Percentiles rank a stretch among this genome's conserved stretches.
phyloP scores from a whole-genome alignment of 2,329 filamentous ascomycete genomes.

The Blastomyces percursus region DNA sequence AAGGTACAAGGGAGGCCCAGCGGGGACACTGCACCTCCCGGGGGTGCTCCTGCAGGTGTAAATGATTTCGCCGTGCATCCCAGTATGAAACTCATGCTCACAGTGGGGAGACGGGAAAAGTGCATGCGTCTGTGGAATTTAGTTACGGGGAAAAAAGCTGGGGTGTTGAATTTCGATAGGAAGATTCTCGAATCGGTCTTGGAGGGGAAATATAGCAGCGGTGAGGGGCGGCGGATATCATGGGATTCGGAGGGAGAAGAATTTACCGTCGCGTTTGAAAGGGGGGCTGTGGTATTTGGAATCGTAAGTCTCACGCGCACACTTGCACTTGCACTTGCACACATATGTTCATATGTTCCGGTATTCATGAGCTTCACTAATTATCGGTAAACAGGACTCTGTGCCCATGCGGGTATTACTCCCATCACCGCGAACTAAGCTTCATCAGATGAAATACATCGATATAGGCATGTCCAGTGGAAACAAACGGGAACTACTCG shows the following conservation, averaged over 20 bases:
- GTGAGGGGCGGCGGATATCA: conserved; percentile 69
- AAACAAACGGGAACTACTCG: conserved; percentile 49
- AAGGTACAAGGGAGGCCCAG: conserved; percentile 70
- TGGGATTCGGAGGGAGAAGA: conserved; percentile 72
- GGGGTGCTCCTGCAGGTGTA: conserved; percentile 72
- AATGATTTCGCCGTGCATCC: conserved; percentile 95
- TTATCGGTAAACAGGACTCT: conserved; percentile 47
- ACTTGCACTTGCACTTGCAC: not conserved
- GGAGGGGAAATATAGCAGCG: conserved; percentile 63
- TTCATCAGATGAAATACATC: conserved; percentile 73
- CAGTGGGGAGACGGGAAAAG: conserved; percentile 76
- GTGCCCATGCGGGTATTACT: conserved; percentile 64
- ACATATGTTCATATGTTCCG: not conserved
- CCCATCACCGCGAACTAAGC: conserved; percentile 58
- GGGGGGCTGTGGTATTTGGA: conserved; percentile 73
- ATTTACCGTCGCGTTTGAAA: conserved; percentile 81
- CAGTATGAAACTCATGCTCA: conserved; percentile 93
- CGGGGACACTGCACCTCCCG: conserved; percentile 77
- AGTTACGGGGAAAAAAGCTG: conserved; percentile 90
- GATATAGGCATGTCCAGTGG: conserved; percentile 33
- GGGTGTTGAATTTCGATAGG: conserved; percentile 73
- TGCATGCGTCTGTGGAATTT: conserved; percentile 94
- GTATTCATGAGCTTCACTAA: conserved; percentile 10
- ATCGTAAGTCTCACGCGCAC: conserved; percentile 41
- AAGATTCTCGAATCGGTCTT: conserved; percentile 63